These are phyloP conservation scores for Trichodelitschia bisporula DNA, from an alignment of 495 filamentous ascomycete species.

Conservation along the genomic window DNA sequence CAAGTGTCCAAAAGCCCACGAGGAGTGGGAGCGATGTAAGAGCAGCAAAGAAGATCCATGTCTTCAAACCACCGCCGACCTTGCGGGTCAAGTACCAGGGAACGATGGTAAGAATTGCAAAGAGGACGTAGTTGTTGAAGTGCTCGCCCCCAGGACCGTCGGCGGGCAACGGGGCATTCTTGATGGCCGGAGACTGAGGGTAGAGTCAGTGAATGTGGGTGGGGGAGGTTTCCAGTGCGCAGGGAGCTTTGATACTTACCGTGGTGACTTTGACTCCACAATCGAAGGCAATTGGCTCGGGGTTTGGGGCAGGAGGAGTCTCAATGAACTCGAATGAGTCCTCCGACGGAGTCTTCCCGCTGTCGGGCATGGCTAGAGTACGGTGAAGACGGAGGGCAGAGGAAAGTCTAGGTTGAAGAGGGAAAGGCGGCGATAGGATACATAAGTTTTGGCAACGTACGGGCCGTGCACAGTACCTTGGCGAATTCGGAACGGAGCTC, in stretches of 20 bases:
- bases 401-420: too few species aligned
- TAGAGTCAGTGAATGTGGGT: slow-evolving; percentile 1
- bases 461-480: too few species aligned
- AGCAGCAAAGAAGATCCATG: slow-evolving; percentile 41
- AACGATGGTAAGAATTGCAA: slow-evolving; percentile 28
- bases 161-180: slow-evolving; percentile 60
- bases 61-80: slow-evolving; percentile 47
- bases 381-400: too few species aligned
- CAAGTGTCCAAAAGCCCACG: slow-evolving; percentile 41
- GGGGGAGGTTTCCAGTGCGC: slow-evolving; percentile 1
- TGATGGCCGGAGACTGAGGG: slow-evolving; percentile 44
- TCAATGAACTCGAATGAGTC: slow-evolving; percentile 50
- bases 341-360: slow-evolving; percentile 17
- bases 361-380: too few species aligned
- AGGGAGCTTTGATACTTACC: slow-evolving; percentile 21
- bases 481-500: too few species aligned
- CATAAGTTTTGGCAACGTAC: too few species aligned
- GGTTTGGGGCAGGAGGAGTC: slow-evolving; percentile 40
- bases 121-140: slow-evolving; percentile 43
- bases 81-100: slow-evolving; percentile 45
- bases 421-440: too few species aligned
- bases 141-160: slow-evolving; percentile 42
- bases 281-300: slow-evolving; percentile 31
- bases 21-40: slow-evolving; percentile 42
- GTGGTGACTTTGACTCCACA: slow-evolving; percentile 53